Evolutionary conservation across 129 eudicot species (phyloP).

Genomic region (Escallonia herrerae): DNA sequence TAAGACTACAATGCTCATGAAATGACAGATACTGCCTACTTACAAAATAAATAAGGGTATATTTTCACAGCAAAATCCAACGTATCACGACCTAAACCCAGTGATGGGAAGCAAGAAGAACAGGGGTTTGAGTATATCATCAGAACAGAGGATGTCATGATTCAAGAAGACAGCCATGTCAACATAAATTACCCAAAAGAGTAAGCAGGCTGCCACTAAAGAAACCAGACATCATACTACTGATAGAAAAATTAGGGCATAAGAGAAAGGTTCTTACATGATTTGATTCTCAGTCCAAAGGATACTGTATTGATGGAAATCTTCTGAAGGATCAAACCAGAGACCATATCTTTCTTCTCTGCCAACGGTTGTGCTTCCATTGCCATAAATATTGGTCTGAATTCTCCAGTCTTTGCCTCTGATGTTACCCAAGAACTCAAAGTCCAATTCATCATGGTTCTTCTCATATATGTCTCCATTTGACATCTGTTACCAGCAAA

Average conservation of each 20-base stretch:
- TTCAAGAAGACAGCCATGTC: slow-evolving; percentile 32
- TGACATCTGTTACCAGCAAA: slow-evolving; percentile 56
- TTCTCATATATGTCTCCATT: slow-evolving; percentile 79
- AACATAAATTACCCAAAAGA: slow-evolving; percentile 15
- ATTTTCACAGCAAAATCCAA: no score
- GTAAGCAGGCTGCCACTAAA: slow-evolving; percentile 20
- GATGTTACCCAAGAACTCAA: slow-evolving; percentile 91
- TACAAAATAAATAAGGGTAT: no score
- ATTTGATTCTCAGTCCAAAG: slow-evolving; percentile 76
- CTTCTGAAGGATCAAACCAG: slow-evolving; percentile 91
- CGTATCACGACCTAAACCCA: background rate
- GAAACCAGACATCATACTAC: slow-evolving; percentile 21
- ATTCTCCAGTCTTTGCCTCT: slow-evolving; percentile 95
- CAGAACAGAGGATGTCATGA: slow-evolving; percentile 29
- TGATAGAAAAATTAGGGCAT: background rate
- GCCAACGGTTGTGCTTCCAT: slow-evolving; percentile 88
- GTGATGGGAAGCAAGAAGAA: background rate
- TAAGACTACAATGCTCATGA: no score
- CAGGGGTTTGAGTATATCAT: background rate
- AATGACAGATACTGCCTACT: no score
- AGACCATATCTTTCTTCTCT: slow-evolving; percentile 92
- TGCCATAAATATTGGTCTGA: slow-evolving; percentile 91
- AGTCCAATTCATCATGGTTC: slow-evolving; percentile 85
- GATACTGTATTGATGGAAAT: slow-evolving; percentile 82
- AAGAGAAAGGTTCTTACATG: slow-evolving; percentile 44